These are phyloP conservation scores for Aspergillus cristatus DNA, from an alignment of 495 filamentous ascomycete species.

Conservation along the genomic window DNA sequence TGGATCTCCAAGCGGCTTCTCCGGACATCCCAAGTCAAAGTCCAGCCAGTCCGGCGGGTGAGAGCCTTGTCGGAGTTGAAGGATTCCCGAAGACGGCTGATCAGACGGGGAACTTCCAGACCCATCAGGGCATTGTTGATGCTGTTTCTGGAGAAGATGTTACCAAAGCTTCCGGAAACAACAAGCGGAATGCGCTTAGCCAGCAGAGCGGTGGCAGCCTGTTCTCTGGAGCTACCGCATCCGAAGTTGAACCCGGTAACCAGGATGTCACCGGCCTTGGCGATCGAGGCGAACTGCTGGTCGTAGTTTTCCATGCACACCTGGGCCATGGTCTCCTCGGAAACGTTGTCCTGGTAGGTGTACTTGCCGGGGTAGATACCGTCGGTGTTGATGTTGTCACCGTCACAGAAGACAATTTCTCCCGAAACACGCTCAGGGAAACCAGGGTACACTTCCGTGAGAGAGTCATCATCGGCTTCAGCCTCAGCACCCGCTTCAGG, in stretches of 20 bases:
- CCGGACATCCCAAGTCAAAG: conserved; percentile 72
- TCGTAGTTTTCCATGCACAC: conserved; percentile 96
- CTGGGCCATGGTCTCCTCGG: conserved; percentile 67
- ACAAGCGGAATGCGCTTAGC: conserved; percentile 80
- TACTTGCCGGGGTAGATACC: conserved; percentile 86
- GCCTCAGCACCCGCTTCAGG: conserved; percentile 11
- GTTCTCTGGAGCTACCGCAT: conserved; percentile 72
- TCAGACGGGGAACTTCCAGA: conserved; percentile 67
- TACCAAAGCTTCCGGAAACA: conserved; percentile 76
- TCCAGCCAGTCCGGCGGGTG: conserved; percentile 86
- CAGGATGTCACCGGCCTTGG: conserved; percentile 63
- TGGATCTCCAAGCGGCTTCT: conserved; percentile 57
- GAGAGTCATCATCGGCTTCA: conserved; percentile 14
- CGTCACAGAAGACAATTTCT: conserved; percentile 46
- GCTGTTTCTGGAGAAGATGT: conserved; percentile 80
- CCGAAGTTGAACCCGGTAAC: conserved; percentile 90
- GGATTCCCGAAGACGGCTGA: conserved; percentile 57
- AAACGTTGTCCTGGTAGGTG: conserved; percentile 81
- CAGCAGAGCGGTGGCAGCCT: conserved; percentile 82
- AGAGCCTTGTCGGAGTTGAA: conserved; percentile 47
- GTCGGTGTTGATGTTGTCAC: conserved; percentile 43
- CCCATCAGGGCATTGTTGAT: conserved; percentile 91
- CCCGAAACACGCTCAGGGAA: conserved; percentile 44
- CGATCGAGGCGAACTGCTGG: conserved; percentile 48
- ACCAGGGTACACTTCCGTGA: conserved; percentile 41